Base-by-base conservation (phyloP, 345 rosid species). In the Noccaea bulbosa region DNA sequence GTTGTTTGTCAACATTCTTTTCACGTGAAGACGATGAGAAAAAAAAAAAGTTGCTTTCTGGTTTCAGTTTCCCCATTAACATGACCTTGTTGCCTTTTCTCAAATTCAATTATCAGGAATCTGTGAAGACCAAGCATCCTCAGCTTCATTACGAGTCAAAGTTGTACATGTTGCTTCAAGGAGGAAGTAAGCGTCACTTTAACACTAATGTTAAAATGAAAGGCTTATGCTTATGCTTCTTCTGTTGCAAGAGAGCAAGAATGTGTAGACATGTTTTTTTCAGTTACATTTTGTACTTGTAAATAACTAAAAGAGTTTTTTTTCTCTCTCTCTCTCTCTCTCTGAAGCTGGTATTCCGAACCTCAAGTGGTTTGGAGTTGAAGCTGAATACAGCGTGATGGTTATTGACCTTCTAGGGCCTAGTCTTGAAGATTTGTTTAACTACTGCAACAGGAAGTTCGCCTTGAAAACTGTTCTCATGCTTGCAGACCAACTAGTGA, bases 401-500 rank as follows among this genome's bases (percentile, higher is more conserved):
- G 93, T 86, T 52, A 87, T 90, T 61, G 96, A 90, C 69, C 96
- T 90, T 72, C 84, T 87, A 65, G 96, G 96, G 50, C 96, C 96
- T 22, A 90, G 96, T 79, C 83, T 90, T 81, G 96, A 90, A 81
- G 96, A 90, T 73, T 66, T 90, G 65, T 90, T 90, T 78, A 90
- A 87, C 81, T 90, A 83, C 48, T 87, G 96, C 84, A 83, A 82
- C 73, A 79, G 96, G 79, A 86, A 90, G 73, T 83, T 90, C 32
- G 67, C 89, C 8, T 78, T 87, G 83, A 90, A 90, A 83, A 82
- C 96, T 24, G 96, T 90, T 32, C 77, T 90, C 75, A 90, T 90
- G 96, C 91, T 90, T 67, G 96, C 96, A 10, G 96, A 90, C 73
- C 96, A 90, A 76, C 49, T 90, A 53, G 96, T 88, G 72, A 84